phyloP scores from a whole-genome alignment of 208 protist genomes.

The Lotmaria passim region DNA sequence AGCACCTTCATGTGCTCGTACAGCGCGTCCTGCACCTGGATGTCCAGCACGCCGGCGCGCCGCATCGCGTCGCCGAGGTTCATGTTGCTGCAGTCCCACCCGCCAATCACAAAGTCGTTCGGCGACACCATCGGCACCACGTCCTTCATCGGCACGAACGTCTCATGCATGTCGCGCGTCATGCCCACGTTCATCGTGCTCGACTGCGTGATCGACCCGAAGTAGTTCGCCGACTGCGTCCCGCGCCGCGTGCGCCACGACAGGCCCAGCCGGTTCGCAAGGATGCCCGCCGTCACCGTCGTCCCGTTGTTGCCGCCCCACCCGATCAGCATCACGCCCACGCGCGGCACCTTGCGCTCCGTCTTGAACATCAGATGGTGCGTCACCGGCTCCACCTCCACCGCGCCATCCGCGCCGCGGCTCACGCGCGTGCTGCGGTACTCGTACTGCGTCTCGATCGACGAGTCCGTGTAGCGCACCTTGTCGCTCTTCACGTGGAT shows the following conservation, averaged over 20 bases:
- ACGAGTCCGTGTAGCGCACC: constrained; percentile 77
- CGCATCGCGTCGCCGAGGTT: constrained; percentile 96
- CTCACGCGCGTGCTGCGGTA: constrained; percentile 85
- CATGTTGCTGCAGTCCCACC: constrained; percentile 98
- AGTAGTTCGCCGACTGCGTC: constrained; percentile 96
- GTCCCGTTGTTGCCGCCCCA: constrained; percentile 99
- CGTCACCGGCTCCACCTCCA: constrained; percentile 75
- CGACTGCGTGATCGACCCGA: constrained; percentile 97
- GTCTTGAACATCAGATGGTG: constrained; percentile 90
- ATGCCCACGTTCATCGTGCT: constrained; percentile 95
- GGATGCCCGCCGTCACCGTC: constrained; percentile 96
- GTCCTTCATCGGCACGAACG: constrained; percentile 93
- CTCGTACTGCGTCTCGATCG: constrained; percentile 82
- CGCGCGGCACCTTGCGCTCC: constrained; percentile 76
- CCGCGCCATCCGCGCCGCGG: constrained; percentile 36
- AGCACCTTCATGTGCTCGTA: constrained; percentile 91
- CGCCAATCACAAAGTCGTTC: constrained; percentile 97
- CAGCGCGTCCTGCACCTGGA: constrained; percentile 90
- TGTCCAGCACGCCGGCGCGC: constrained; percentile 95
- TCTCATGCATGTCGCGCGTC: constrained; percentile 89
- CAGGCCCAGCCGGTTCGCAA: constrained; percentile 95
- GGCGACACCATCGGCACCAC: constrained; percentile 98
- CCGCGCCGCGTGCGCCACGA: constrained; percentile 95
- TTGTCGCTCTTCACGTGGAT: constrained; percentile 59
- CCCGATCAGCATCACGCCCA: constrained; percentile 97